A percentile compares a stretch with the other conserved stretches of the same genome.
Conservation (phyloP, 2,329 filamentous ascomycete genomes). For the Colletotrichum chrysophilum region DNA sequence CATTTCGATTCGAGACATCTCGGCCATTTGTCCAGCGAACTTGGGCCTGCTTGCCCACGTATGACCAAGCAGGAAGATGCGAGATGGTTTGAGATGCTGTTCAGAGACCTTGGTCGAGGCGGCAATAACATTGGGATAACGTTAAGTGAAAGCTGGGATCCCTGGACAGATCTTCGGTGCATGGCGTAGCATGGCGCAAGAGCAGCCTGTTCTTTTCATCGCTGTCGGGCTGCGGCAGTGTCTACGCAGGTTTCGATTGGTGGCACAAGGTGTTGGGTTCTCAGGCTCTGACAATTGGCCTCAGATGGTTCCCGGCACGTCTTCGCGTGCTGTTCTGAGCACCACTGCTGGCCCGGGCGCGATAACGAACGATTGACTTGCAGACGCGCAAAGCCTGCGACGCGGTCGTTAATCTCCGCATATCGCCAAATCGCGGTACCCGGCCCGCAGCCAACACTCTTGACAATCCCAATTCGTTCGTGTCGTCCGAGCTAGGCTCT, state of each 20-base stretch:
- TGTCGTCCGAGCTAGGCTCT: neutral
- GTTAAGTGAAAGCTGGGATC: neutral
- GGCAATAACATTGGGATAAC: neutral
- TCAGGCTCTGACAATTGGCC: neutral
- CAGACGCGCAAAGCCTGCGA: conserved; percentile 2
- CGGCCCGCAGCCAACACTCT: neutral
- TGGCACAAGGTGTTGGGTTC: neutral
- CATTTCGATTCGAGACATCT: conserved; percentile 10
- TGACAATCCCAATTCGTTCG: neutral
- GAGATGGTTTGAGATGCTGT: neutral
- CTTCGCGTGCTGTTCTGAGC: neutral
- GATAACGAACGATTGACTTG: neutral
- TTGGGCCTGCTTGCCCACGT: neutral
- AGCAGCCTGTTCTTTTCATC: neutral
- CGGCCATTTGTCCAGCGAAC: neutral
- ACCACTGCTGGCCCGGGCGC: neutral
- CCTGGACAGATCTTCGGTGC: conserved; percentile 1
- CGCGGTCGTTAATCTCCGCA: conserved; percentile 7
- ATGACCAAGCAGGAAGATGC: neutral
- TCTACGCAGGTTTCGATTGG: neutral
- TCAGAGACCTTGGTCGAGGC: neutral
- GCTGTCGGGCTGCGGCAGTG: neutral
- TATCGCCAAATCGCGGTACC: neutral
- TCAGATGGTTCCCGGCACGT: neutral
- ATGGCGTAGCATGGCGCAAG: neutral